Evolutionary conservation across 495 filamentous ascomycete species (phyloP).

Genomic region (Emericellopsis terricola): DNA sequence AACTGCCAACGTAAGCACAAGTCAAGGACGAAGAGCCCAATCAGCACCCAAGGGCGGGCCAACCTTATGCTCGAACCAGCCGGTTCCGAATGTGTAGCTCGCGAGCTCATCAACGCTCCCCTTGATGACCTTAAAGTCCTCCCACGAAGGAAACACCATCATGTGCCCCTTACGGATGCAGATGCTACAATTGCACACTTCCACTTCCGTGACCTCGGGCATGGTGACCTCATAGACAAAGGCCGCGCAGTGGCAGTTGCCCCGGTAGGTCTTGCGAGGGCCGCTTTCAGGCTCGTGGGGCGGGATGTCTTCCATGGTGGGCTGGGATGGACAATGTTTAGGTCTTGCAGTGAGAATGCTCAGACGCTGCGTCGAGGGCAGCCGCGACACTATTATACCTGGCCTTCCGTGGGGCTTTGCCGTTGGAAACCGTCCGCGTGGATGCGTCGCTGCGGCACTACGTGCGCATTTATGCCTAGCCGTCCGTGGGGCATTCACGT

Average conservation of each 20-base stretch:
- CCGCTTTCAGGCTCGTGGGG: too few species aligned
- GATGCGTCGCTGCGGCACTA: too few species aligned
- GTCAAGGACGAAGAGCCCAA: too few species aligned
- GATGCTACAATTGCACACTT: conserved; percentile 34
- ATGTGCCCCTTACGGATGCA: conserved; percentile 26
- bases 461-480: too few species aligned
- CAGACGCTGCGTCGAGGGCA: too few species aligned
- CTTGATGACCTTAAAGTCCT: conserved; percentile 19
- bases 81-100: conserved; percentile 17
- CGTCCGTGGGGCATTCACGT: too few species aligned
- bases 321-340: background rate
- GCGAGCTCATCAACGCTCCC: conserved; percentile 14
- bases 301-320: too few species aligned
- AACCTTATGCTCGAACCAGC: conserved; percentile 16
- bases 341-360: too few species aligned
- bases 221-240: conserved; percentile 26
- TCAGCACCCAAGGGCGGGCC: too few species aligned
- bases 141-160: conserved; percentile 14
- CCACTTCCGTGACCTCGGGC: conserved; percentile 19
- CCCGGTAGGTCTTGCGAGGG: conserved; percentile 29
- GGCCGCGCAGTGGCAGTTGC: conserved; percentile 36
- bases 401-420: too few species aligned
- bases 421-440: too few species aligned
- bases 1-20: conserved; percentile 18
- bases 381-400: too few species aligned